These are phyloP conservation scores for Danielia oregonensis DNA, from an alignment of 805 yeast genomes.

Conservation along the genomic window DNA sequence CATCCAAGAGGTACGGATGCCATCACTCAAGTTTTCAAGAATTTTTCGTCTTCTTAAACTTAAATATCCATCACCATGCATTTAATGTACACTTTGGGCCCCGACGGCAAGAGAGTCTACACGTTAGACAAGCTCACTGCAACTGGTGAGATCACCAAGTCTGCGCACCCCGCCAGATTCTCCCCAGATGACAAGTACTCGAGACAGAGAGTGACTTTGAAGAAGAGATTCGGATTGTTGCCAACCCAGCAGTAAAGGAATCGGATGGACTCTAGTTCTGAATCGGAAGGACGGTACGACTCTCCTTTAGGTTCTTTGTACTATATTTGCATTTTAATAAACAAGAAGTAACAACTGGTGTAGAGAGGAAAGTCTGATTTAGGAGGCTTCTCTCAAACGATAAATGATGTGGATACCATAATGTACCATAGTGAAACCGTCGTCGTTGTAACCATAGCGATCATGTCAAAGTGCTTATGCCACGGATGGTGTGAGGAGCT, in stretches of 20 bases:
- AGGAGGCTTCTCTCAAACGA: no score
- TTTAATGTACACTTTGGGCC: conserved; percentile 95
- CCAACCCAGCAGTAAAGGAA: conserved; percentile 65
- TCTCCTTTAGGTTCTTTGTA: conserved; percentile 2
- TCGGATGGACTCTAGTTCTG: not conserved
- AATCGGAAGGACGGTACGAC: not conserved
- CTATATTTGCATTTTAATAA: conserved; percentile 5
- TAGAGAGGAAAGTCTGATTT: not conserved
- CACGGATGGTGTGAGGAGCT: no score
- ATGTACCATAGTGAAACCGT: no score
- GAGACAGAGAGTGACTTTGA: conserved; percentile 96
- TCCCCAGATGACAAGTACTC: conserved; percentile 99
- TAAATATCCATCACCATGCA: conserved; percentile 58
- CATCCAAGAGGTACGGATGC: not conserved
- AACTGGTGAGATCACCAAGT: conserved; percentile 91
- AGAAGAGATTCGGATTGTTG: conserved; percentile 86
- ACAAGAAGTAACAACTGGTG: not conserved
- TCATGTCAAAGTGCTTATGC: no score
- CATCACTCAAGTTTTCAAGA: not conserved
- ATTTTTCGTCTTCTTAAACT: not conserved
- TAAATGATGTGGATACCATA: no score
- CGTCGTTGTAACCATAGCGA: no score
- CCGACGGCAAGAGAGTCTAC: conserved; percentile 93
- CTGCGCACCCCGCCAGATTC: conserved; percentile 99
- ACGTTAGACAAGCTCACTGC: conserved; percentile 81